Evolutionary conservation across 2,329 filamentous ascomycete species (phyloP).

Genomic region (Westerdykella sp.): DNA sequence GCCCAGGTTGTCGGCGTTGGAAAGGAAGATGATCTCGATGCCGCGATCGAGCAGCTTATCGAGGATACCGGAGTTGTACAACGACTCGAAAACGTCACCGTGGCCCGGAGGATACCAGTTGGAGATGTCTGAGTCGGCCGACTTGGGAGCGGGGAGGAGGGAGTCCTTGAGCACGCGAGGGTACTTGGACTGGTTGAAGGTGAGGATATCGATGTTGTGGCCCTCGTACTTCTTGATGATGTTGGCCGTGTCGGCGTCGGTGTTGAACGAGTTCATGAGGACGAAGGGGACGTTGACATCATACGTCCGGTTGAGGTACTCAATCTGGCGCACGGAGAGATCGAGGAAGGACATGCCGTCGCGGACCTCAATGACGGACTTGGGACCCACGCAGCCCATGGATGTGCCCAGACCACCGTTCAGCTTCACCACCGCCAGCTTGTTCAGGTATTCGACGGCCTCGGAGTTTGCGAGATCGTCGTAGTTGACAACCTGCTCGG

Average conservation of each 20-base stretch:
- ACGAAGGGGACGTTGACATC: constrained; percentile 95
- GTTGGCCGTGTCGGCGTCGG: constrained; percentile 91
- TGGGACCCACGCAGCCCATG: constrained; percentile 98
- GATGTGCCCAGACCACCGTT: constrained; percentile 99
- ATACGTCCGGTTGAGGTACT: constrained; percentile 98
- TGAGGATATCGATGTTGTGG: constrained; percentile 98
- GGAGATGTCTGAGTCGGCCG: constrained; percentile 75
- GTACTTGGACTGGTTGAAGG: constrained; percentile 99
- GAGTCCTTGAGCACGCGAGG: constrained; percentile 98
- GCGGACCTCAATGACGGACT: constrained; percentile 98
- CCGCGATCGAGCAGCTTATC: constrained; percentile 93
- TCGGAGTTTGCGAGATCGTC: constrained; percentile 82
- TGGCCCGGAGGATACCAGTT: constrained; percentile 99
- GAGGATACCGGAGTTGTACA: constrained; percentile 98
- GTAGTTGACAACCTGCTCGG: constrained; percentile 93
- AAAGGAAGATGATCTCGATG: constrained; percentile 96
- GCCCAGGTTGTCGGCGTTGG: constrained; percentile 97
- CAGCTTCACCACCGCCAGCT: constrained; percentile 96
- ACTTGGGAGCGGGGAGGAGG: constrained; percentile 89
- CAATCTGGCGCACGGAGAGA: constrained; percentile 95
- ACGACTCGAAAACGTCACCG: constrained; percentile 98
- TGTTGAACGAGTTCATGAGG: constrained; percentile 99
- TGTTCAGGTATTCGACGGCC: constrained; percentile 90
- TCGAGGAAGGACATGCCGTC: constrained; percentile 99
- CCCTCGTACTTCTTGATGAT: constrained; percentile 99